Conservation (phyloP, 176 grass and related monocot species). For the Hordeum vulgare region MorexV3_pseudomolecules_assembly NC_058519.1:73197673-73198172, state of each 20-base stretch:
- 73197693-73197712: conserved; percentile 28
- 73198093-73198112: background rate
- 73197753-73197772: conserved; percentile 43
- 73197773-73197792: background rate
- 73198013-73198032: conserved; percentile 5
- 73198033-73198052: conserved; percentile 1
- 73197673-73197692: conserved; percentile 38
- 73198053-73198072: background rate
- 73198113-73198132: background rate
- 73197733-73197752: conserved; percentile 61
- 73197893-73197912: background rate
- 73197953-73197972: background rate
- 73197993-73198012: conserved; percentile 2
- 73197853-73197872: background rate
- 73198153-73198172: background rate
- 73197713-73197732: conserved; percentile 52
- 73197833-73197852: background rate
- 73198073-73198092: background rate
- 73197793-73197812: background rate
- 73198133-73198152: conserved; percentile 1
- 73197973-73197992: background rate
- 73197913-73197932: background rate
- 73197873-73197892: background rate
- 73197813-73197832: background rate
- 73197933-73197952: background rate